phyloP scores from a whole-genome alignment of 2,329 filamentous ascomycete species.

The Zymoseptoria tritici region DNA sequence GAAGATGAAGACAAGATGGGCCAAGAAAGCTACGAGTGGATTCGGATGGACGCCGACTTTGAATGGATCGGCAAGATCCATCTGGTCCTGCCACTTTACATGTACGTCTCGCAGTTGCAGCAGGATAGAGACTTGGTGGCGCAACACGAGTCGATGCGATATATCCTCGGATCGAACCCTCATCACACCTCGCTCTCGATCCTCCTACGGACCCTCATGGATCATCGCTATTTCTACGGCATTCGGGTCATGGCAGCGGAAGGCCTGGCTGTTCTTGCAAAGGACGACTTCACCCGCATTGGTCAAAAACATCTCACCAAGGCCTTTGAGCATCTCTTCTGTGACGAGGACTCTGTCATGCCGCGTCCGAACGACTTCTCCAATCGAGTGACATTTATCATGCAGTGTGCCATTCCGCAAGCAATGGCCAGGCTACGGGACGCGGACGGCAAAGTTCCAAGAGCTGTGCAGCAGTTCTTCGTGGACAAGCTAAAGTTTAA shows the following conservation, averaged over 20 bases:
- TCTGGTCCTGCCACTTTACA: slow-evolving; percentile 80
- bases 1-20: slow-evolving; percentile 90
- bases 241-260: slow-evolving; percentile 80
- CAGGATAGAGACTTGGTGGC: slow-evolving; percentile 95
- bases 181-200: slow-evolving; percentile 84
- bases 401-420: slow-evolving; percentile 75
- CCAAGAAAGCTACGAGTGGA: slow-evolving; percentile 96
- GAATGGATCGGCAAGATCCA: slow-evolving; percentile 91
- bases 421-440: slow-evolving; percentile 75
- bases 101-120: slow-evolving; percentile 95
- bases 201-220: slow-evolving; percentile 80
- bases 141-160: slow-evolving; percentile 48
- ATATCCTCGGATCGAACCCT: slow-evolving; percentile 39
- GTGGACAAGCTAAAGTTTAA: slow-evolving; percentile 88
- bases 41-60: slow-evolving; percentile 94
- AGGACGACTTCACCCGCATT: slow-evolving; percentile 57
- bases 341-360: slow-evolving; percentile 56
- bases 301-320: slow-evolving; percentile 78
- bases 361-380: slow-evolving; percentile 86
- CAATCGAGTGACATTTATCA: slow-evolving; percentile 74
- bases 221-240: slow-evolving; percentile 86
- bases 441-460: slow-evolving; percentile 65
- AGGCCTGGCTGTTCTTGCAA: slow-evolving; percentile 63
- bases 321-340: slow-evolving; percentile 83
- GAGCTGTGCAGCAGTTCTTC: slow-evolving; percentile 72